Evolutionary conservation across 306 rosid genomes (phyloP), one percentile per base, ranked within the genome.

Genomic region (Acacia confusa): DNA sequence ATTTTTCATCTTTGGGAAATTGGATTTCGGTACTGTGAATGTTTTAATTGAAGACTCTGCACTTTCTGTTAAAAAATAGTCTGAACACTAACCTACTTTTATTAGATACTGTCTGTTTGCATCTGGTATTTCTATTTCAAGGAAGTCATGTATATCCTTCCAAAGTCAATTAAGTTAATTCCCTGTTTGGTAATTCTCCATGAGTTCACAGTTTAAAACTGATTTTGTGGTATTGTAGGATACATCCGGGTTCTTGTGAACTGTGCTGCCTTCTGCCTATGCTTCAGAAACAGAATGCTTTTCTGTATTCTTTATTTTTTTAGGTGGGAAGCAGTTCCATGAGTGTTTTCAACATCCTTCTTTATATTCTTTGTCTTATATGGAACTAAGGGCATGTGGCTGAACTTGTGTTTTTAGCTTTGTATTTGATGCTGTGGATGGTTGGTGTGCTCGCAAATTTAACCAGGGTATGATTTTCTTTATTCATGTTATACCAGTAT

Each of bases 391-490:
- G 38, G 47, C 27, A 28, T 67, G 65, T 88, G 81, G 70, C 76
- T 84, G 24, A 68, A 32, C 70, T 66, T 82, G 11, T 84, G 74
- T 77, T 88, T 80, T 58, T 91, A 96, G 99, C 89, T 96, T 96
- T 88, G 97, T 93, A 30, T 93, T 94, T 15, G 99, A 96, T 86
- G 98, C 92, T 47, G 82, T 96, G 27, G 99, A 96, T 84, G 99
- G 99, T 68, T 96, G 99, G 99, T 91, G 97, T 87, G 99, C 99
- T 82, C 99, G 98, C 84, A 93, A 87, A 85, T 96, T 96, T 84
- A 96, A 96, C 84, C 99, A 96, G 89, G 99, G 99, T 96, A 93
- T 76, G 52, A 1, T 25, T 25, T 72, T 36, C 36, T 36, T 57
- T 66, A 8, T 77, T 75, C 38, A 60, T 36, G 25, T 43, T 57